Evolutionary conservation across 495 filamentous ascomycete genomes (phyloP).

Genomic region (Aspergillus sparsus): DNA sequence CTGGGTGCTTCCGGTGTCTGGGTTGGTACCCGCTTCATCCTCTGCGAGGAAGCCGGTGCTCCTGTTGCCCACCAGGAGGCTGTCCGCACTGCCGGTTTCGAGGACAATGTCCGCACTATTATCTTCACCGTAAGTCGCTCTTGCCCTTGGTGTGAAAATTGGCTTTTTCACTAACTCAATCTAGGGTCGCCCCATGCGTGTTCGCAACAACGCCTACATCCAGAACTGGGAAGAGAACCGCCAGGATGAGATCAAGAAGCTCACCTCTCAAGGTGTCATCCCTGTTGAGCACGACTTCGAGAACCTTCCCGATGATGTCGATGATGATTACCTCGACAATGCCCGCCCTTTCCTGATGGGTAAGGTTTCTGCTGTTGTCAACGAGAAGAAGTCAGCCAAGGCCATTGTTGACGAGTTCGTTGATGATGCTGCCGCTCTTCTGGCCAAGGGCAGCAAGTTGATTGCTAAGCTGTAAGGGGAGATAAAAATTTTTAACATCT

Average conservation of each 20-base stretch:
- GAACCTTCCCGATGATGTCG: constrained; percentile 68
- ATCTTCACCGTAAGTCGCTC: constrained; percentile 80
- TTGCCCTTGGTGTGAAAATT: neutral
- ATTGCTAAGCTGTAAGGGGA: constrained; percentile 62
- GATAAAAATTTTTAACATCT: neutral
- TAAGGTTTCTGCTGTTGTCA: constrained; percentile 90
- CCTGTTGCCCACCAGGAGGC: constrained; percentile 95
- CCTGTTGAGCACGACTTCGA: constrained; percentile 95
- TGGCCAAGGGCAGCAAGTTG: constrained; percentile 68
- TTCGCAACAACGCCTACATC: constrained; percentile 91
- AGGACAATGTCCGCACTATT: constrained; percentile 93
- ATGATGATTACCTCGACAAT: constrained; percentile 83
- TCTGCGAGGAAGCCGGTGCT: constrained; percentile 90
- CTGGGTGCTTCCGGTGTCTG: constrained; percentile 90
- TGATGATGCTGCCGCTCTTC: constrained; percentile 68
- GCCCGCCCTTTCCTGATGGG: constrained; percentile 94
- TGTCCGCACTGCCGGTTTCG: constrained; percentile 85
- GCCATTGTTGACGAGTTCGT: constrained; percentile 94
- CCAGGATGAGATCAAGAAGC: constrained; percentile 81
- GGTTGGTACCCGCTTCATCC: constrained; percentile 95
- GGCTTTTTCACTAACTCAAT: constrained; percentile 21
- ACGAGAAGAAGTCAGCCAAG: constrained; percentile 91
- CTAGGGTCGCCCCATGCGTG: constrained; percentile 84
- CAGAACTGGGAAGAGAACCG: constrained; percentile 95
- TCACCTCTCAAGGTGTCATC: constrained; percentile 83